Conservation (phyloP, 2,329 filamentous ascomycete genomes). For the Lanzia echinophila region DNA sequence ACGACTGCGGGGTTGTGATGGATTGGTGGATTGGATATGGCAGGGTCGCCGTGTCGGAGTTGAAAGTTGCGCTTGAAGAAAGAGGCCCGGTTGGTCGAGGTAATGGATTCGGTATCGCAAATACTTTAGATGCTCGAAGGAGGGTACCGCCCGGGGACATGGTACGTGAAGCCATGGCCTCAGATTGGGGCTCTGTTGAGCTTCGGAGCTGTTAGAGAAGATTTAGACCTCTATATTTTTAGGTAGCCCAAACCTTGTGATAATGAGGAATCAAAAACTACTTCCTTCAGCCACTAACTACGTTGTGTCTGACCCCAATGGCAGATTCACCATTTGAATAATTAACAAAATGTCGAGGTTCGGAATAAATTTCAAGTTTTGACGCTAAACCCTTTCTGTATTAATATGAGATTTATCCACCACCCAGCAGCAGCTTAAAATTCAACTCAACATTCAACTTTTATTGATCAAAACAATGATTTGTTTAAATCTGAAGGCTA, state of each 20-base stretch:
- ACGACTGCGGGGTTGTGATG: conserved; percentile 68
- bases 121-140: conserved; percentile 81
- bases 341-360: conserved; percentile 8
- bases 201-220: neutral
- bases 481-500: no score
- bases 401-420: neutral
- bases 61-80: conserved; percentile 40
- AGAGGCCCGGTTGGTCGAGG: conserved; percentile 50
- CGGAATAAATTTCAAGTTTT: conserved; percentile 6
- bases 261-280: neutral
- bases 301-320: conserved; percentile 2
- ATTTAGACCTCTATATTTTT: neutral
- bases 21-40: conserved; percentile 77
- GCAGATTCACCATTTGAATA: neutral
- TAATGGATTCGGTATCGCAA: conserved; percentile 75
- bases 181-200: conserved; percentile 3
- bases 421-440: neutral
- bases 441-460: no score
- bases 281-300: neutral
- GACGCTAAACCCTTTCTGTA: conserved; percentile 1
- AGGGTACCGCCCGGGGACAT: conserved; percentile 61
- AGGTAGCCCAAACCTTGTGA: neutral
- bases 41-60: conserved; percentile 65
- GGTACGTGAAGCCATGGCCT: conserved; percentile 28
- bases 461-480: no score